Evolutionary conservation across 2,329 filamentous ascomycete species (phyloP), one percentile per base, ranked within the genome.

Genomic region (Plectosphaerella plurivora): DNA sequence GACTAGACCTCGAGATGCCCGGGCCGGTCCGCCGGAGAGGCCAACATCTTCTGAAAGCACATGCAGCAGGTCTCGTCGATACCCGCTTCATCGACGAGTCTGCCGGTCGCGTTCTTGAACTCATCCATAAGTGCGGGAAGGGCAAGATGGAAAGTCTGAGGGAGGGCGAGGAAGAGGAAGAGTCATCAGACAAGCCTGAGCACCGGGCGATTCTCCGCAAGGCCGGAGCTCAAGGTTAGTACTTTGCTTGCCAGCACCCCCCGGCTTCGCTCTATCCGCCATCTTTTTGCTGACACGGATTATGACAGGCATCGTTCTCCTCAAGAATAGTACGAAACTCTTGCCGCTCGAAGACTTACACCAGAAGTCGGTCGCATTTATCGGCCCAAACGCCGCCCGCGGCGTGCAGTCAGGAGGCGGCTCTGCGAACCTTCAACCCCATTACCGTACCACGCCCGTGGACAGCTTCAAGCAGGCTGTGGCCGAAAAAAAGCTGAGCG

Each of bases 321-420:
- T 88, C 45, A 87, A 87, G 68, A 88, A 88, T 56, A 75, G 83
- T 20, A 73, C 73, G 4, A 69, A 71, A 14, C 64, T 82, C 1
- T 69, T 88, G 0, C 85, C 85, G 0, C 63, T 82, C 49, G 66
- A 69, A 10, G 28, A 18, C n/a, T 18, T 20, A 37, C 15, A 22
- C 16, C 3, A 18, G 15, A 39, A 37, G n/a, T 24, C 51, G 39
- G 67, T 78, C 12, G 72, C 78, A 10, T 70, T 82, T n/a, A 80
- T 83, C 52, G 80, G 78, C 3, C 78, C 78, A 12, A 81, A 82
- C 53, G 70, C 78, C 11, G 77, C 74, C 47, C 66, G 60, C 6
- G 52, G 63, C 3, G 60, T 60, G 2, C 62, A 63, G 14, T 64
- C 61, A 46, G 68, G 68, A 5, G 67, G 68, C 0, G 68, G 68